phyloP scores from a whole-genome alignment of 345 rosid genomes.

The Eutrema yunnanense region DNA sequence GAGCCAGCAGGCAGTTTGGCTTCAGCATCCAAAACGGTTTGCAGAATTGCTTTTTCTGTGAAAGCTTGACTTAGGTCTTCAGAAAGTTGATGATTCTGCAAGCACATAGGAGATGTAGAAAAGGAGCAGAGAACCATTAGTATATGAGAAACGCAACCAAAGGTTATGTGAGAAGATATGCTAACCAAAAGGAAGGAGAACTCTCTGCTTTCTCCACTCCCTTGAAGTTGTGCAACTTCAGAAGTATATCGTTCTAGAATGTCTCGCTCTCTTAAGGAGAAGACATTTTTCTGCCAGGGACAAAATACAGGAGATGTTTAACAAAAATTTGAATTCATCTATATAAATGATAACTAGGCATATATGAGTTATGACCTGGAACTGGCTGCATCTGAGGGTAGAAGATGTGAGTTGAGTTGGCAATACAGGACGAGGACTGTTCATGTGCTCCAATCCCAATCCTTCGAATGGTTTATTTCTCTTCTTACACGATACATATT shows the following conservation, averaged over 20 bases:
- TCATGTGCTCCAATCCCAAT: slow-evolving; percentile 87
- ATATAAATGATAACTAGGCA: background rate
- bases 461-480: slow-evolving; percentile 60
- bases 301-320: background rate
- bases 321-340: background rate
- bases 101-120: background rate
- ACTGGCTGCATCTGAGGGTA: slow-evolving; percentile 59
- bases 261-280: slow-evolving; percentile 82
- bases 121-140: slow-evolving; percentile 16
- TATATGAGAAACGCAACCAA: slow-evolving; percentile 13
- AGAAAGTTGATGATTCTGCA: slow-evolving; percentile 75
- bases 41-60: slow-evolving; percentile 64
- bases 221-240: slow-evolving; percentile 56
- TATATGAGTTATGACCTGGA: slow-evolving; percentile 47
- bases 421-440: slow-evolving; percentile 51
- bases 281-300: slow-evolving; percentile 48
- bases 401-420: slow-evolving; percentile 65
- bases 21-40: slow-evolving; percentile 56
- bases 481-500: slow-evolving; percentile 57
- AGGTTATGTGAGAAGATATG: background rate
- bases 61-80: slow-evolving; percentile 91
- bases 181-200: slow-evolving; percentile 52
- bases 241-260: slow-evolving; percentile 57
- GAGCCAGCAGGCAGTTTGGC: slow-evolving; percentile 43
- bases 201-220: slow-evolving; percentile 63